phyloP scores from a whole-genome alignment of 306 rosid genomes.

The Psophocarpus tetragonolobus region DNA sequence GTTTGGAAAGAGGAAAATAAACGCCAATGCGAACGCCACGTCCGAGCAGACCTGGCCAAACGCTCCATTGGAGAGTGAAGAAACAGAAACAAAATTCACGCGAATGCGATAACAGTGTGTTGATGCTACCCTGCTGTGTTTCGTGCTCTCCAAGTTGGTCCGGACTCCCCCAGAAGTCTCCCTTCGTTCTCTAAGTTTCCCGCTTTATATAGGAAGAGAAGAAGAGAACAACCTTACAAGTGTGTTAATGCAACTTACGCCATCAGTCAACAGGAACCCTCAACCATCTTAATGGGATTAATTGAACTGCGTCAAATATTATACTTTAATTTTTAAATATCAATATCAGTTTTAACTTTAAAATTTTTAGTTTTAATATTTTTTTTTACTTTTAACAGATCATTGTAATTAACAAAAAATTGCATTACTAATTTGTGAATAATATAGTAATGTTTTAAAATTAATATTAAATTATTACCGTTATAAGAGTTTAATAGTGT shows the following conservation, averaged over 20 bases:
- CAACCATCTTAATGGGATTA: not conserved
- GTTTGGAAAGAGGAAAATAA: constrained; percentile 42
- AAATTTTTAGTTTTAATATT: no score
- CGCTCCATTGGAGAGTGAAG: constrained; percentile 47
- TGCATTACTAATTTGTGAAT: no score
- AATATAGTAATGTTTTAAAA: no score
- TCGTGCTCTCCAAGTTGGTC: not conserved
- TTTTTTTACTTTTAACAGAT: no score
- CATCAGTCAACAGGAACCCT: not conserved
- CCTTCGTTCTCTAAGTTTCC: not conserved
- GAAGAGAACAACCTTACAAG: not conserved
- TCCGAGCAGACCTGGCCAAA: constrained; percentile 39
- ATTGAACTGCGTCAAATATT: not conserved
- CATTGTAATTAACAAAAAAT: no score
- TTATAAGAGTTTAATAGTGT: no score
- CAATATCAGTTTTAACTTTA: no score
- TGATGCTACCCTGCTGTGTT: not conserved
- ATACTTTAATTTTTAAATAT: no score
- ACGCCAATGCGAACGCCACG: constrained; percentile 42
- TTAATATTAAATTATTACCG: no score
- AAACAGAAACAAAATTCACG: not conserved
- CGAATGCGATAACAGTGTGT: not conserved
- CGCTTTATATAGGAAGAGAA: not conserved
- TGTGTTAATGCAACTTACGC: not conserved
- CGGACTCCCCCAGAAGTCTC: not conserved